Percentiles rank a stretch among this genome's conserved stretches.
Conservation (phyloP, 148 eudicot genomes). For the Heliosperma pusillum region DNA sequence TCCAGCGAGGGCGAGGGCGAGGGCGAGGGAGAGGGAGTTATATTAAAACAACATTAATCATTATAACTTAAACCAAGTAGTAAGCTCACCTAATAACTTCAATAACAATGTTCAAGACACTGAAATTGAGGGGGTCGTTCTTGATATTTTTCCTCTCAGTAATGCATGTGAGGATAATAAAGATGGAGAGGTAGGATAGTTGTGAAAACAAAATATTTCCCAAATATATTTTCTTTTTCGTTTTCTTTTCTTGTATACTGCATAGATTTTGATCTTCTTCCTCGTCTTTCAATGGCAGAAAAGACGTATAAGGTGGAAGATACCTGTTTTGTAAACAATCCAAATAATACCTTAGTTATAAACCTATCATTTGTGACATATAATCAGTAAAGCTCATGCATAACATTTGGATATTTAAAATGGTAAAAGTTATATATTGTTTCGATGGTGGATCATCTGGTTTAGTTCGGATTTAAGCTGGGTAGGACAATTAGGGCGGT, state of each 20-base stretch:
- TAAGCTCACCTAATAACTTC: slow-evolving; percentile 73
- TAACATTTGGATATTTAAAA: too few species aligned
- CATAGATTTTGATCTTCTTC: slow-evolving; percentile 9
- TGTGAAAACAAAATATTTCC: slow-evolving; percentile 41
- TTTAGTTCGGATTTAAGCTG: too few species aligned
- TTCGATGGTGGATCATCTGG: too few species aligned
- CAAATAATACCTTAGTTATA: neutral
- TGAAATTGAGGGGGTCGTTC: slow-evolving; percentile 78
- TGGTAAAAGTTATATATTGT: too few species aligned
- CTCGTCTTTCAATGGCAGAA: slow-evolving; percentile 25
- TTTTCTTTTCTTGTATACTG: neutral
- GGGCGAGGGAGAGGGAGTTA: too few species aligned
- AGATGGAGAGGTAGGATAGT: slow-evolving; percentile 43
- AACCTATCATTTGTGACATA: too few species aligned
- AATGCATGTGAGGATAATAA: slow-evolving; percentile 53
- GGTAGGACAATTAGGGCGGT: too few species aligned
- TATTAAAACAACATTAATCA: too few species aligned
- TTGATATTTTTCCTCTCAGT: slow-evolving; percentile 49
- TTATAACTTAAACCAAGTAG: too few species aligned
- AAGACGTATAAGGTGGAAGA: slow-evolving; percentile 43
- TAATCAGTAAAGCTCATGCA: too few species aligned
- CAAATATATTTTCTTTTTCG: slow-evolving; percentile 9
- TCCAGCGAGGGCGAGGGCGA: too few species aligned
- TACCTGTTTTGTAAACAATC: slow-evolving; percentile 34
- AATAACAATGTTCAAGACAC: slow-evolving; percentile 50